Conservation (phyloP, 768 basidiomycete genomes). For the Lyophyllum atratum region DNA sequence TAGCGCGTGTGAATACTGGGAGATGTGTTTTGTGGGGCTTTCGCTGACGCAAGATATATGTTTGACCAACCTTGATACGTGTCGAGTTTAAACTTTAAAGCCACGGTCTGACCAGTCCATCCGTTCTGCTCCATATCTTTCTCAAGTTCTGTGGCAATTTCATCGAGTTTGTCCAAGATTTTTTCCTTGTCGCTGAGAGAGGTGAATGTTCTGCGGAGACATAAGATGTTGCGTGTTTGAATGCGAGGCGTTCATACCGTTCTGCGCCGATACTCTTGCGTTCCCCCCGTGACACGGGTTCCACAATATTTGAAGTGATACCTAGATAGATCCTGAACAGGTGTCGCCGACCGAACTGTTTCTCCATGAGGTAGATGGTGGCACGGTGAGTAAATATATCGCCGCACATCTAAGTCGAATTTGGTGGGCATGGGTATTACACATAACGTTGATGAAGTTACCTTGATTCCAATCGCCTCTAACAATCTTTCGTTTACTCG, state of each 20-base stretch:
- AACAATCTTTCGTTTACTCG: slow-evolving; percentile 87
- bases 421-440: not conserved
- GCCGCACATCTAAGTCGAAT: slow-evolving; percentile 69
- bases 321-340: slow-evolving; percentile 84
- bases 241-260: slow-evolving; percentile 44
- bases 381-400: slow-evolving; percentile 83
- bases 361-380: slow-evolving; percentile 79
- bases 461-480: slow-evolving; percentile 87
- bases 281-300: slow-evolving; percentile 76
- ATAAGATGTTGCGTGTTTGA: not conserved
- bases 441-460: slow-evolving; percentile 26
- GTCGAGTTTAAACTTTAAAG: slow-evolving; percentile 91
- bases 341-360: slow-evolving; percentile 77
- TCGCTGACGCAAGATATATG: not conserved
- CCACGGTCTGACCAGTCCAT: slow-evolving; percentile 88
- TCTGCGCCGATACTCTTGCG: slow-evolving; percentile 93
- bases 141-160: slow-evolving; percentile 80
- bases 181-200: slow-evolving; percentile 63
- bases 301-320: slow-evolving; percentile 80
- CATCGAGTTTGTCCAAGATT: slow-evolving; percentile 76
- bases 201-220: slow-evolving; percentile 66
- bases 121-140: slow-evolving; percentile 76
- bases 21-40: not conserved
- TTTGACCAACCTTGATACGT: slow-evolving; percentile 70
- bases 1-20: slow-evolving; percentile 79